Base-by-base conservation (phyloP, 176 grass and related monocot genomes). In the Typha latifolia region DNA sequence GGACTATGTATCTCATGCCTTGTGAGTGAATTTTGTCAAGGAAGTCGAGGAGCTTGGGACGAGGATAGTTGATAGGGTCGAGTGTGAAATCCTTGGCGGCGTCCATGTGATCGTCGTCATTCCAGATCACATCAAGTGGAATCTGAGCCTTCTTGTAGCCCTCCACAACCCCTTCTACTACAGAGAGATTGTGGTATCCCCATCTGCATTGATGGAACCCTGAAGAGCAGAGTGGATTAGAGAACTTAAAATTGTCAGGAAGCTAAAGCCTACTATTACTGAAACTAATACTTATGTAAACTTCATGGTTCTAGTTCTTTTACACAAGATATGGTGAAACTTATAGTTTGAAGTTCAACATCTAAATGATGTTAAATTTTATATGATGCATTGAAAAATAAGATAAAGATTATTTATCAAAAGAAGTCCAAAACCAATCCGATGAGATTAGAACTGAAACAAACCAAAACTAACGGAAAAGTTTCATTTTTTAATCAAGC, bases 181-280 rank as follows among this genome's bases (percentile, higher is more conserved):
- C 92, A 5, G 92, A 96, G 55, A 96, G 78, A 49, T 96, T 96
- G 62, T 84, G 77, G 64, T 96, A 96, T 49, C 92, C 92, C 92
- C 92, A 96, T 63, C 92, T 88, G 29, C 92, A 96, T 74, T 96
- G 88, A 69, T 96, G 88, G 69, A 96, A 96, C 16, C 92, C 92
- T 96, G 85, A 63, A 21, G 53, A 21, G 20, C 15, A 59, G 53
- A 59, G 53, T 59, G 53, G n/a, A 21, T 21, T 22, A 22, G 53
- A 59, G n/a, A 59, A 59, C 53, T 59, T 7, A 18, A 21, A 59
- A 59, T 22, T 59, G 22, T 22, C 53, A 21, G 6, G n/a, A 59
- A 43, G 37, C 37, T 43, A 37, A 37, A 37, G 34, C 34, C 34
- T 43, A 43, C 37, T 10, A 43, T 43, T 43, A 43, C 37, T 43